Conservation (phyloP, 208 protist genomes). For the Leishmania aethiopica region DNA sequence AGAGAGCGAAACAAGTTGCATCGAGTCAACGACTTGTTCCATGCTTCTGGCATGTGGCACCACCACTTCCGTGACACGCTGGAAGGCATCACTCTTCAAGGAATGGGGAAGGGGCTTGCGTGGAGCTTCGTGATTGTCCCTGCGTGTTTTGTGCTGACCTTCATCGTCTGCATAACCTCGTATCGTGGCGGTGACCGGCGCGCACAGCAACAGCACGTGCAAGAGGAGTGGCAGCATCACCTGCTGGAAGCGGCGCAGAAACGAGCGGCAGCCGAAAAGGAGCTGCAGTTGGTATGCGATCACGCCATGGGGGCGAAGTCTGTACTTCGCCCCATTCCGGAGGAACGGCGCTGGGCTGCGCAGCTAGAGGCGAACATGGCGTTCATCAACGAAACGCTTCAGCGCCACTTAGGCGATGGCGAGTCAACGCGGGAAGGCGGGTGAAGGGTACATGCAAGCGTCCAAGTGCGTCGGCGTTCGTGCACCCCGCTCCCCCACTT, state of each 20-base stretch:
- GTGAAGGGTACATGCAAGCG: neutral
- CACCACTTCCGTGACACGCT: neutral
- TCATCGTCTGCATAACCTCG: neutral
- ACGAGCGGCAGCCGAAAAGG: slow-evolving; percentile 3
- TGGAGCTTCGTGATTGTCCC: slow-evolving; percentile 53
- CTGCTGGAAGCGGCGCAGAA: slow-evolving; percentile 10
- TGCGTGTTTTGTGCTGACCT: slow-evolving; percentile 1
- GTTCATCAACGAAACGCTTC: slow-evolving; percentile 7
- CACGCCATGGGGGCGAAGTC: neutral
- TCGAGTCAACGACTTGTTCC: slow-evolving; percentile 40
- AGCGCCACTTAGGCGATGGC: neutral
- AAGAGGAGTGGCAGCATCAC: slow-evolving; percentile 11
- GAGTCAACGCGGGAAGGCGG: neutral
- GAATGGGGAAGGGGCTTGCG: slow-evolving; percentile 27
- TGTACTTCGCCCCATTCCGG: neutral
- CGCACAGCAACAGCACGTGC: neutral
- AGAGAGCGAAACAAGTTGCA: slow-evolving; percentile 30
- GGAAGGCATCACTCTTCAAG: slow-evolving; percentile 38
- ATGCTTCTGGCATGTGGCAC: slow-evolving; percentile 24
- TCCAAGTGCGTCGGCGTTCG: neutral
- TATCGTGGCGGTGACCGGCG: neutral
- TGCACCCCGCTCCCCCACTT: neutral
- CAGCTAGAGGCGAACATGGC: slow-evolving; percentile 9
- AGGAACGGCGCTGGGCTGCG: neutral
- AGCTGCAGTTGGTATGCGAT: neutral